Percentiles rank a stretch among this genome's conserved stretches.
Evolutionary conservation across 2,329 filamentous ascomycete species (phyloP).

Genomic region (Clarireedia hainanense): DNA sequence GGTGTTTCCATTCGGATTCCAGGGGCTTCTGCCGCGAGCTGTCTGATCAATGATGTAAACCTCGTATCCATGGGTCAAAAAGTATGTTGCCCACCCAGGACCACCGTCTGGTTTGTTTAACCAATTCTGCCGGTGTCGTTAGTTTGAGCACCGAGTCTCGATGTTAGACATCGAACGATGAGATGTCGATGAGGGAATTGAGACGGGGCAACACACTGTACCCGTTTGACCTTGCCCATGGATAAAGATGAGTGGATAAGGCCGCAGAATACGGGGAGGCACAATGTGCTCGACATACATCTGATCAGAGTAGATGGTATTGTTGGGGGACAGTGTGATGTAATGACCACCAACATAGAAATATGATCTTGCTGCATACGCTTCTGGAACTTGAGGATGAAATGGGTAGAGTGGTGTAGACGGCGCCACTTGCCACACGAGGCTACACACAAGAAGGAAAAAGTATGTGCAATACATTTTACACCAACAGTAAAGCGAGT

Average conservation of each 20-base stretch:
- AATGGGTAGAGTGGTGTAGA: background rate
- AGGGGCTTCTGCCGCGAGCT: background rate
- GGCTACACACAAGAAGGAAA: too few species aligned
- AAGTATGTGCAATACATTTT: too few species aligned
- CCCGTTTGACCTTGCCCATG: constrained; percentile 22
- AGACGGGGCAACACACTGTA: constrained; percentile 16
- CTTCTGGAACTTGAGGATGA: background rate
- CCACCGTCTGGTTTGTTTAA: constrained; percentile 41
- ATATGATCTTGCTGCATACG: constrained; percentile 9
- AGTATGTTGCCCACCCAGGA: constrained; percentile 40
- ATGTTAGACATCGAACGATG: background rate
- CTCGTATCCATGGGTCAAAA: constrained; percentile 37
- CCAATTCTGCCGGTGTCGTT: constrained; percentile 30
- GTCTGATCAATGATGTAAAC: constrained; percentile 35
- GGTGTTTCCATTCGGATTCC: constrained; percentile 13
- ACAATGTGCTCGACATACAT: constrained; percentile 46
- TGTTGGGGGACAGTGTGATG: constrained; percentile 8
- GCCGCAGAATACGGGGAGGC: constrained; percentile 22
- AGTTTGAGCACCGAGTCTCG: background rate
- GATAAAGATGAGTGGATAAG: constrained; percentile 23
- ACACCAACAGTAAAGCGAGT: too few species aligned
- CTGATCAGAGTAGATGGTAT: constrained; percentile 30
- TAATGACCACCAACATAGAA: constrained; percentile 26
- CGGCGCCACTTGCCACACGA: too few species aligned
- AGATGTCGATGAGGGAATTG: background rate